A percentile compares a stretch with the other conserved stretches of the same genome.
These are phyloP conservation scores for Hyaloscypha hepaticicola DNA, from an alignment of 495 filamentous ascomycete genomes.

Conservation along the genomic window DNA sequence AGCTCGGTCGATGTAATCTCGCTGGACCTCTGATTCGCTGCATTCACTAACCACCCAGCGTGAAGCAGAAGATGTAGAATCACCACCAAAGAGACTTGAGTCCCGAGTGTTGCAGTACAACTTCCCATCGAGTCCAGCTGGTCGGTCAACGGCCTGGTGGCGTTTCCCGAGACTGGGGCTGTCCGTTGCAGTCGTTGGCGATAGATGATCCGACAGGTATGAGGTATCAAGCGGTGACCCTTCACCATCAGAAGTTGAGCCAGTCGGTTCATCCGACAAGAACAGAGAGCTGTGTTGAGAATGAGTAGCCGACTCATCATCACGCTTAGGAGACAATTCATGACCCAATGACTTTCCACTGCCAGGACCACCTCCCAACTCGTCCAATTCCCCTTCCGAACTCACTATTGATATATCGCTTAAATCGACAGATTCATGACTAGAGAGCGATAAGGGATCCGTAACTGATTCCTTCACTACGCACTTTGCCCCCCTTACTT, in stretches of 20 bases:
- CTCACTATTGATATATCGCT: background rate
- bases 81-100: conserved; percentile 10
- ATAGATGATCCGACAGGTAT: background rate
- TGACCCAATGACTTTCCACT: background rate
- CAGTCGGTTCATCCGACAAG: background rate
- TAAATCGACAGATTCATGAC: background rate
- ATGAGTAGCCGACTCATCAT: background rate
- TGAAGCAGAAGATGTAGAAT: background rate
- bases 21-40: background rate
- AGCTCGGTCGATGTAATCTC: conserved; percentile 18
- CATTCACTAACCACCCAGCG: background rate
- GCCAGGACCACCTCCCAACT: background rate
- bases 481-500: background rate
- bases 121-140: conserved; percentile 1
- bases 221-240: background rate
- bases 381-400: background rate
- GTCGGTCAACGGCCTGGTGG: background rate
- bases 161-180: background rate
- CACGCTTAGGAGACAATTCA: background rate
- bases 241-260: background rate
- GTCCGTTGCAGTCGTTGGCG: background rate
- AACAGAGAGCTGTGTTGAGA: background rate
- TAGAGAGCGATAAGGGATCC: background rate
- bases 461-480: too few species aligned
- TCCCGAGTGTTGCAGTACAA: background rate